Evolutionary conservation across 148 eudicot genomes (phyloP).

Genomic region (Vaccinium macrocarpon): DNA sequence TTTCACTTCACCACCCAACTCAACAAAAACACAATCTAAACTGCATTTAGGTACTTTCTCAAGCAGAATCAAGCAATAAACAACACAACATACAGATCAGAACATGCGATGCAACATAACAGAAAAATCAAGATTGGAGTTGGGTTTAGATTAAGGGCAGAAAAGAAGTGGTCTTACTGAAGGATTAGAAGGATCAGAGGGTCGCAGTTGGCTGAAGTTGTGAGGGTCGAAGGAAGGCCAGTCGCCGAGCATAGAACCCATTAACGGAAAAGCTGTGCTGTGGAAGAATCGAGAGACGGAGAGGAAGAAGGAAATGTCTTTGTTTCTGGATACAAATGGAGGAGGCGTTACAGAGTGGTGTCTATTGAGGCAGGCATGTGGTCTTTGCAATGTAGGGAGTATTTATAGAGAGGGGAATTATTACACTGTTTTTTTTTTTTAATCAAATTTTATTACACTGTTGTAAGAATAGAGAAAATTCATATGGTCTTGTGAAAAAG

Average conservation of each 20-base stretch:
- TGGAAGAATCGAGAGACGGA: slow-evolving; percentile 10
- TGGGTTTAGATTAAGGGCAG: background rate
- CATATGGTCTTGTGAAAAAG: too few relatives aligned
- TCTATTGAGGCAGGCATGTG: background rate
- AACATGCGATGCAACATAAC: background rate
- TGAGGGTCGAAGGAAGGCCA: slow-evolving; percentile 83
- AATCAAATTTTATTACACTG: too few relatives aligned
- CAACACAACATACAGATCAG: slow-evolving; percentile 2
- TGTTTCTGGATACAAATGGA: background rate
- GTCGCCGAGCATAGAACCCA: slow-evolving; percentile 63
- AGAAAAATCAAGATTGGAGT: background rate
- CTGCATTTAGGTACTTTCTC: background rate
- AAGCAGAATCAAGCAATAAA: background rate
- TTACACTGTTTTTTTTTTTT: too few relatives aligned
- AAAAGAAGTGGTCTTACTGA: slow-evolving; percentile 43
- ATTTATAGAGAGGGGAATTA: background rate
- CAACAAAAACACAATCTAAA: background rate
- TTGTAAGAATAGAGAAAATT: too few relatives aligned
- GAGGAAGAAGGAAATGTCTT: slow-evolving; percentile 8
- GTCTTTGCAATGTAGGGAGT: background rate
- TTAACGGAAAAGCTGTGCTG: background rate
- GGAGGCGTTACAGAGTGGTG: background rate
- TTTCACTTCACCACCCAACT: slow-evolving; percentile 13
- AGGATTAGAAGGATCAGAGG: slow-evolving; percentile 72
- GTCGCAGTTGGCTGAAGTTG: slow-evolving; percentile 86